Evolutionary conservation across 2,329 filamentous ascomycete genomes (phyloP).

Genomic region (Dryadomyces sulphureus): DNA sequence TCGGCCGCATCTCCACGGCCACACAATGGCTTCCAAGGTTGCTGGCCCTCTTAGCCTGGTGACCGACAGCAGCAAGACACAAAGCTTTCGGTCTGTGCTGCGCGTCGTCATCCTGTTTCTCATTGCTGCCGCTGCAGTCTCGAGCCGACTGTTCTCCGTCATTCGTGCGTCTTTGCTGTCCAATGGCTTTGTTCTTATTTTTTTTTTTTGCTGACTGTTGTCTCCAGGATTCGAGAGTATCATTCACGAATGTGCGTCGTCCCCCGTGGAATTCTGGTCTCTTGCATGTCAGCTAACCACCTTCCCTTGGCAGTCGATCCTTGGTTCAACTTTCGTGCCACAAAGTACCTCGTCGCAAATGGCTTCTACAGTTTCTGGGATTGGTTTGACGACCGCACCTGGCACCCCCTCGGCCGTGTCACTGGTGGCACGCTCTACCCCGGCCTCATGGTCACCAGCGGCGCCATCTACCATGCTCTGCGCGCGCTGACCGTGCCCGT

Average conservation of each 20-base stretch:
- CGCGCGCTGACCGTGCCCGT: conserved; percentile 80
- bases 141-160: conserved; percentile 93
- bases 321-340: conserved; percentile 99
- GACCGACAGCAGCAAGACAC: conserved; percentile 63
- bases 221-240: conserved; percentile 84
- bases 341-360: conserved; percentile 92
- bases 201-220: conserved; percentile 3
- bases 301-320: conserved; percentile 72
- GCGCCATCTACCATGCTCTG: conserved; percentile 87
- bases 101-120: conserved; percentile 79
- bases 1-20: conserved; percentile 24
- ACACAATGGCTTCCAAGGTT: conserved; percentile 14
- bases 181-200: conserved; percentile 4
- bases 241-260: conserved; percentile 92
- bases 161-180: conserved; percentile 54
- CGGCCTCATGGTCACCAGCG: conserved; percentile 97
- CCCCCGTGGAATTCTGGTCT: conserved; percentile 3
- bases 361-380: conserved; percentile 99
- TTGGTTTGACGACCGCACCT: conserved; percentile 99
- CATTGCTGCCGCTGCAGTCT: conserved; percentile 82
- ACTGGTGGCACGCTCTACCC: conserved; percentile 98
- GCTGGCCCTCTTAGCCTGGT: conserved; percentile 36
- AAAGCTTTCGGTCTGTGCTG: conserved; percentile 72
- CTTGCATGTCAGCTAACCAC: conserved; percentile 14
- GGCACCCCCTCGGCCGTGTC: conserved; percentile 95